Conservation (phyloP, 2,329 filamentous ascomycete genomes). For the Pseudogymnoascus sp. region DNA sequence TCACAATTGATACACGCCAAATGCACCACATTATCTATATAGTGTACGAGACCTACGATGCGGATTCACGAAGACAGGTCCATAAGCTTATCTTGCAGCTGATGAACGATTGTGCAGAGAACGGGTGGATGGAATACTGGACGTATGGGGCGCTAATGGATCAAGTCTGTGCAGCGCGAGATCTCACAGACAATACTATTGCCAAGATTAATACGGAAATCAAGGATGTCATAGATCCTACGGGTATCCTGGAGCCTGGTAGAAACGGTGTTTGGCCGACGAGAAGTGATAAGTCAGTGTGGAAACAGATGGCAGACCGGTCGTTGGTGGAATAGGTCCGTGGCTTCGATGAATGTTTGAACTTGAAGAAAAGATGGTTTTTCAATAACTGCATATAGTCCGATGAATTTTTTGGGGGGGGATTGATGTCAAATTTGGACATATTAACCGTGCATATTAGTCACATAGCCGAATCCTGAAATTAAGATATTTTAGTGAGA, state of each 20-base stretch:
- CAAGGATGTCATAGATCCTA: slow-evolving; percentile 41
- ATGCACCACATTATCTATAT: slow-evolving; percentile 51
- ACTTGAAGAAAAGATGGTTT: background rate
- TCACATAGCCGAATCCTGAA: background rate
- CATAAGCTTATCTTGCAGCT: slow-evolving; percentile 33
- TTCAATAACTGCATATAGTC: background rate
- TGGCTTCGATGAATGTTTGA: background rate
- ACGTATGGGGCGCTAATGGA: slow-evolving; percentile 40
- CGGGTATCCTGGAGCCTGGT: slow-evolving; percentile 40
- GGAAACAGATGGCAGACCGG: background rate
- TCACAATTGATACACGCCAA: slow-evolving; percentile 44
- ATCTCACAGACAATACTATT: slow-evolving; percentile 34
- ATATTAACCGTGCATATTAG: background rate
- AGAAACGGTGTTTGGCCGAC: slow-evolving; percentile 38
- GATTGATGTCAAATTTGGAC: background rate
- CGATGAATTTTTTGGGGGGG: background rate
- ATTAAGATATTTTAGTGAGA: background rate
- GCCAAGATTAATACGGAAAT: slow-evolving; percentile 38
- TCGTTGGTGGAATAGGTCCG: background rate
- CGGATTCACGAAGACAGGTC: slow-evolving; percentile 32
- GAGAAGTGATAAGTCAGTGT: slow-evolving; percentile 6
- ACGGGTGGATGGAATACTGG: slow-evolving; percentile 39
- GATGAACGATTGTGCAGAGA: slow-evolving; percentile 33
- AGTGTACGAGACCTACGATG: slow-evolving; percentile 41
- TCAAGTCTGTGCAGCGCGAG: slow-evolving; percentile 38